Conservation (phyloP, 2,329 filamentous ascomycete species). For the Xylariaceae sp. region DNA sequence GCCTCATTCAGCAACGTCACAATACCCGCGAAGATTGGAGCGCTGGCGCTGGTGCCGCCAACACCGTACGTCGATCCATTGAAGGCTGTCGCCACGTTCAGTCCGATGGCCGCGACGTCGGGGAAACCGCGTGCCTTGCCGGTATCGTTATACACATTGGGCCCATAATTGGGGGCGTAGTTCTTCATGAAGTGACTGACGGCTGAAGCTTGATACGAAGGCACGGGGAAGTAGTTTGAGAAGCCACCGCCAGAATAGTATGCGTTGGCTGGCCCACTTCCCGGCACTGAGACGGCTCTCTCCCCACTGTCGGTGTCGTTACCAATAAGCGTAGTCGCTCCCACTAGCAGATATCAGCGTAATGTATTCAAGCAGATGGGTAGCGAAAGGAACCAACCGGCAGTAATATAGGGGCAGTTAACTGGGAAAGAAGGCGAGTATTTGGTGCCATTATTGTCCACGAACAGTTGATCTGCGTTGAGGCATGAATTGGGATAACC, state of each 20-base stretch:
- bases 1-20: constrained; percentile 36
- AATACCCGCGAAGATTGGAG: constrained; percentile 34
- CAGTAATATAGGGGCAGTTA: constrained; percentile 31
- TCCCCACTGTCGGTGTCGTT: constrained; percentile 28
- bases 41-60: constrained; percentile 28
- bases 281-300: constrained; percentile 21
- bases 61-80: constrained; percentile 41
- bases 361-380: background rate
- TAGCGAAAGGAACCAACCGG: constrained; percentile 13
- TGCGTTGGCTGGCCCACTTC: constrained; percentile 22
- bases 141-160: constrained; percentile 53
- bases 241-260: constrained; percentile 56
- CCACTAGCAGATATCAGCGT: constrained; percentile 13
- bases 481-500: constrained; percentile 32
- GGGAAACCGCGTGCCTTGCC: constrained; percentile 53
- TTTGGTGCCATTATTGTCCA: constrained; percentile 28
- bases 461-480: constrained; percentile 23
- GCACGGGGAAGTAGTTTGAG: constrained; percentile 54
- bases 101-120: constrained; percentile 52
- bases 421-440: constrained; percentile 30
- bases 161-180: constrained; percentile 48
- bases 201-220: constrained; percentile 52
- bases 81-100: constrained; percentile 47
- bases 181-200: constrained; percentile 48
- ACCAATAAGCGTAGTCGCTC: constrained; percentile 27